These are phyloP conservation scores for Yarrowia phangngaensis DNA, from an alignment of 805 yeast genomes.

Conservation along the genomic window DNA sequence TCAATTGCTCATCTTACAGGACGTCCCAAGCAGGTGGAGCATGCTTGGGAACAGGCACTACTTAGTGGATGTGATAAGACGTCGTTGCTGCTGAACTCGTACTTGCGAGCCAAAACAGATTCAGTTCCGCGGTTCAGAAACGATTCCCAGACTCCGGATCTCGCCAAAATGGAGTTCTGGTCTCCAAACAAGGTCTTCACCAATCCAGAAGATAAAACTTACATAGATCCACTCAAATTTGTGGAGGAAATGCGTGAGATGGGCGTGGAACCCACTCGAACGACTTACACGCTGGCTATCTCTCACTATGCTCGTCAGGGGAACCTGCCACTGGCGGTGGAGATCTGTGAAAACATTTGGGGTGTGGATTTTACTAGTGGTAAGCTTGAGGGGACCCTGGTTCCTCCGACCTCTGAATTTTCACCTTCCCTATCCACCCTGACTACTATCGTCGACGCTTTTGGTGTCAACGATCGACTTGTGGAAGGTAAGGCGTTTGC, in stretches of 20 bases:
- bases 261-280: slow-evolving; percentile 36
- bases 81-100: slow-evolving; percentile 39
- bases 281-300: slow-evolving; percentile 38
- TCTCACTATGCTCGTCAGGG: slow-evolving; percentile 37
- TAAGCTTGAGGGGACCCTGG: slow-evolving; percentile 2
- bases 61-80: slow-evolving; percentile 30
- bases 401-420: slow-evolving; percentile 27
- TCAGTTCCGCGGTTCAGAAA: slow-evolving; percentile 36
- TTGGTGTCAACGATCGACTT: slow-evolving; percentile 33
- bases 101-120: slow-evolving; percentile 36
- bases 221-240: slow-evolving; percentile 31
- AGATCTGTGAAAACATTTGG: slow-evolving; percentile 37
- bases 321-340: slow-evolving; percentile 30
- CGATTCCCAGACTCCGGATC: slow-evolving; percentile 25
- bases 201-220: not conserved
- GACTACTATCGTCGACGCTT: slow-evolving; percentile 34
- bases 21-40: slow-evolving; percentile 1
- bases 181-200: slow-evolving; percentile 7
- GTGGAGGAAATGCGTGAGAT: slow-evolving; percentile 35
- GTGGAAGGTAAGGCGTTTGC: slow-evolving; percentile 33
- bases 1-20: not conserved
- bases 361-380: slow-evolving; percentile 28
- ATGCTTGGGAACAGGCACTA: slow-evolving; percentile 10
- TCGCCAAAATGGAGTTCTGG: not conserved
- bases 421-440: slow-evolving; percentile 32